phyloP scores from a whole-genome alignment of 176 grass and related monocot species.

The Rhynchospora breviuscula region DNA sequence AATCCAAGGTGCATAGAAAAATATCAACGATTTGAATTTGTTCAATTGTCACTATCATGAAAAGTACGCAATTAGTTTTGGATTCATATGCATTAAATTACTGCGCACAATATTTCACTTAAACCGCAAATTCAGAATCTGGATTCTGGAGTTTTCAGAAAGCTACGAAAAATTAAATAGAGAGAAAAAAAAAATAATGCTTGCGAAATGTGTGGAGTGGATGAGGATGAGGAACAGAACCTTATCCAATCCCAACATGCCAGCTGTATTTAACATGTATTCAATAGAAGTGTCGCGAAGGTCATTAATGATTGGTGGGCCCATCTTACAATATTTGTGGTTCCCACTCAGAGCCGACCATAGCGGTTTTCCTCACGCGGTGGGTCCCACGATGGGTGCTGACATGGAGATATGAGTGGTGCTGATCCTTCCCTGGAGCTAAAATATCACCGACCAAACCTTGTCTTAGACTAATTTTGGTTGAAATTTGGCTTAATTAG shows the following conservation, averaged over 20 bases:
- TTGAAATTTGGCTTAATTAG: not conserved
- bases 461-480: not conserved
- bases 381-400: not conserved
- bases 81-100: not conserved
- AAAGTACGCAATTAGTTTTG: not conserved
- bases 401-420: not conserved
- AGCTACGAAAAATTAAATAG: not conserved
- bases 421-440: not conserved
- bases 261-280: conserved; percentile 15
- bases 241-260: conserved; percentile 28
- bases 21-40: not conserved
- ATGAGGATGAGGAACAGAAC: conserved; percentile 25
- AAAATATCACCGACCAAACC: not conserved
- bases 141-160: not conserved
- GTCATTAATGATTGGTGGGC: conserved; percentile 18
- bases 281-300: conserved; percentile 21
- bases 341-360: conserved; percentile 14
- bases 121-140: not conserved
- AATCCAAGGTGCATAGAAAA: not conserved
- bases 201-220: not conserved
- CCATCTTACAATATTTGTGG: not conserved
- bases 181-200: not conserved
- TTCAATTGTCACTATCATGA: not conserved
- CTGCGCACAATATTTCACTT: not conserved
- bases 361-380: not conserved